Evolutionary conservation across 1,139 yeast genomes (phyloP).

Genomic region (Hyphopichia fennica): DNA sequence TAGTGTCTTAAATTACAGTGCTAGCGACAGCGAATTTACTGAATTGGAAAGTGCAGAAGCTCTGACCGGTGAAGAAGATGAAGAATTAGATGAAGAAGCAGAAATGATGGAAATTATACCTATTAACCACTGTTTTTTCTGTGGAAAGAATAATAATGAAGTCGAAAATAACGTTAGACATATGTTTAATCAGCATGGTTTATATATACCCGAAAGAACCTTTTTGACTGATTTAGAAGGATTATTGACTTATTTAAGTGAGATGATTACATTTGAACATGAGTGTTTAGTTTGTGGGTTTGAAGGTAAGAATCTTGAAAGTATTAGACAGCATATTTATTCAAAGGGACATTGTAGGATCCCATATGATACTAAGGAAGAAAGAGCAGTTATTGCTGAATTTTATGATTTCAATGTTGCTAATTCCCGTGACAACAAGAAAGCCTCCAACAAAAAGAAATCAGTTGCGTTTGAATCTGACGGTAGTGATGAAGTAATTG

Average conservation of each 20-base stretch:
- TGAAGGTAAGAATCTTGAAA: slow-evolving; percentile 45
- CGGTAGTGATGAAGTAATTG: slow-evolving; percentile 14
- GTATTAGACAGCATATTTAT: slow-evolving; percentile 52
- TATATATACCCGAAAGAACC: slow-evolving; percentile 51
- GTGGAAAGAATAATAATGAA: slow-evolving; percentile 37
- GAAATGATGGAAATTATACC: slow-evolving; percentile 31
- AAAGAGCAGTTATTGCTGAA: slow-evolving; percentile 35
- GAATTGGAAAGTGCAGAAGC: slow-evolving; percentile 24
- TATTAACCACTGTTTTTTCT: slow-evolving; percentile 40
- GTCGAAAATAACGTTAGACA: slow-evolving; percentile 47
- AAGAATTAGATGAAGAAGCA: slow-evolving; percentile 20
- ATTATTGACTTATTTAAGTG: slow-evolving; percentile 44
- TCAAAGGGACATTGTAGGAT: slow-evolving; percentile 56
- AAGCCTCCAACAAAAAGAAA: slow-evolving; percentile 20
- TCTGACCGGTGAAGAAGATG: slow-evolving; percentile 23
- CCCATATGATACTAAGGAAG: slow-evolving; percentile 52
- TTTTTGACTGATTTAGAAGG: slow-evolving; percentile 45
- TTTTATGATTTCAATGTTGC: slow-evolving; percentile 43
- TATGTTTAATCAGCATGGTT: slow-evolving; percentile 50
- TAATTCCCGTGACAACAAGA: slow-evolving; percentile 12
- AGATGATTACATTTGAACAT: slow-evolving; percentile 41
- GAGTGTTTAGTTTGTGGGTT: slow-evolving; percentile 58
- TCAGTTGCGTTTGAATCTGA: slow-evolving; percentile 20
- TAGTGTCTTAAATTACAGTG: slow-evolving; percentile 43
- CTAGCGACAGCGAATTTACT: slow-evolving; percentile 42